phyloP scores from a whole-genome alignment of 176 grass and related monocot genomes.

The Oryza coarctata region DNA sequence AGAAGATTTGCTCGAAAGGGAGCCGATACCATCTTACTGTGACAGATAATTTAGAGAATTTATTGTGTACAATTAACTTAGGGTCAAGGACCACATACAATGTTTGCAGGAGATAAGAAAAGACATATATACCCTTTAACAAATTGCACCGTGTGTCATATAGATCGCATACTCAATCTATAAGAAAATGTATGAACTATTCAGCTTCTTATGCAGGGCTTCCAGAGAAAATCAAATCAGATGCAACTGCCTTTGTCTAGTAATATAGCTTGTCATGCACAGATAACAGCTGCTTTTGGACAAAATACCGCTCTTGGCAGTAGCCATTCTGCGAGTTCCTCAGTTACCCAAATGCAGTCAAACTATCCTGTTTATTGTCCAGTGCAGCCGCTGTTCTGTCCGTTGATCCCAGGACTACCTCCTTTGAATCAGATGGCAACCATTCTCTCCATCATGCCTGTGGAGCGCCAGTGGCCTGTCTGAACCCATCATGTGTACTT shows the following conservation, averaged over 20 bases:
- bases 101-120: too few relatives aligned
- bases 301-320: background rate
- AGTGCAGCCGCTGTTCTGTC: background rate
- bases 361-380: background rate
- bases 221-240: background rate
- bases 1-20: too few relatives aligned
- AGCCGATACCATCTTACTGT: too few relatives aligned
- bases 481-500: background rate
- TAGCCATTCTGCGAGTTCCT: background rate
- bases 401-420: background rate
- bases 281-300: background rate
- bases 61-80: too few relatives aligned
- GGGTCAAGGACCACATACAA: too few relatives aligned
- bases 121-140: too few relatives aligned
- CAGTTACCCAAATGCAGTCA: background rate
- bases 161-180: background rate
- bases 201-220: background rate
- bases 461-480: background rate
- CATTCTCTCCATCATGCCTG: background rate
- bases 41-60: too few relatives aligned
- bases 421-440: background rate
- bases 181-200: background rate
- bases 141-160: background rate
- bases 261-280: background rate
- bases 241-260: background rate